Conservation (phyloP, 2,329 filamentous ascomycete genomes). For the Fusarium miscanthi region DNA sequence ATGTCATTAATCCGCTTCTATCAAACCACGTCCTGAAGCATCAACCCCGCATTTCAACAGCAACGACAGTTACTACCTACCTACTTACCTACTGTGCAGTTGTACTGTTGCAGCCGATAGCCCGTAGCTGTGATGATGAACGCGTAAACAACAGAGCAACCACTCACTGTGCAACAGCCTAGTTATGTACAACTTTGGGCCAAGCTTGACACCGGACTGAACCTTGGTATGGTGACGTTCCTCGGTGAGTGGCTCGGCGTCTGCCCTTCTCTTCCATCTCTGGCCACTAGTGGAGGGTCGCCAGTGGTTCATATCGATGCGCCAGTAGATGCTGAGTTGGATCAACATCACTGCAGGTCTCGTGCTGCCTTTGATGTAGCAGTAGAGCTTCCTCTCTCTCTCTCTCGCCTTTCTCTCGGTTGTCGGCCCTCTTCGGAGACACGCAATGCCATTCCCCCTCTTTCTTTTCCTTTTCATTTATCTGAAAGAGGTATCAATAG, state of each 20-base stretch:
- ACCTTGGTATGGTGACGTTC: slow-evolving; percentile 39
- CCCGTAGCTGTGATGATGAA: slow-evolving; percentile 11
- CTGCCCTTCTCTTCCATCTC: slow-evolving; percentile 28
- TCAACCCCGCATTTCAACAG: slow-evolving; percentile 31
- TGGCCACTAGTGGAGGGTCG: slow-evolving; percentile 46
- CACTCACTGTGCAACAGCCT: slow-evolving; percentile 12
- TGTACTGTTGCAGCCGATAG: slow-evolving; percentile 1
- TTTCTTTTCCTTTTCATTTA: slow-evolving; percentile 1
- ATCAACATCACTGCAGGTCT: slow-evolving; percentile 43
- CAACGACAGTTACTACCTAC: not conserved
- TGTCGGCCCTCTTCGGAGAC: slow-evolving; percentile 28
- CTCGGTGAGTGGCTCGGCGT: slow-evolving; percentile 42
- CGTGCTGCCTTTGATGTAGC: slow-evolving; percentile 32
- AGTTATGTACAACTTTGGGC: not conserved
- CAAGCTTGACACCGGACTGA: slow-evolving; percentile 28
- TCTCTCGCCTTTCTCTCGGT: slow-evolving; percentile 30
- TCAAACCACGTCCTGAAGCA: not conserved
- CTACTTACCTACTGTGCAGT: not conserved
- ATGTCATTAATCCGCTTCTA: slow-evolving; percentile 20
- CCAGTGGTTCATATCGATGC: slow-evolving; percentile 45
- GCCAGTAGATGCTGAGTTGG: slow-evolving; percentile 32
- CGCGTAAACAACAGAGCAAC: slow-evolving; percentile 13
- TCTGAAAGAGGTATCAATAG: slow-evolving; percentile 32
- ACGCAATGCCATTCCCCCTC: slow-evolving; percentile 14
- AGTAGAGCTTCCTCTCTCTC: slow-evolving; percentile 4